phyloP scores from a whole-genome alignment of 1,284 basidiomycete genomes.

The Apiotrichum porosum region DNA sequence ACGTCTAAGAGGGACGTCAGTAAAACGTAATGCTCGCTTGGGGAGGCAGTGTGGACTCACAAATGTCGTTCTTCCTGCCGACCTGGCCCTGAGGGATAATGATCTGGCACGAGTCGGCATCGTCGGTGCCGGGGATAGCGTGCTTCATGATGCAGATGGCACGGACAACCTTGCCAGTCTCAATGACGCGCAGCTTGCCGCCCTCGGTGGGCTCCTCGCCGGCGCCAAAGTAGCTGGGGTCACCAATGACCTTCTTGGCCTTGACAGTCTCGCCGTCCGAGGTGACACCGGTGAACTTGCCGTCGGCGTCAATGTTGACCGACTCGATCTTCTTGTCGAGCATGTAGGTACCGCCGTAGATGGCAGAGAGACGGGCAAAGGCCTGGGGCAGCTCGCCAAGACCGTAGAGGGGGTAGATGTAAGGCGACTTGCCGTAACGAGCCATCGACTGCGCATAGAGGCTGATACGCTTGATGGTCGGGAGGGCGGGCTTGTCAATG shows the following conservation, averaged over 20 bases:
- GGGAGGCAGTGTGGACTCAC: slow-evolving; percentile 34
- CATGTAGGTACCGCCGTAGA: slow-evolving; percentile 99
- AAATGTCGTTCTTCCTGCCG: slow-evolving; percentile 81
- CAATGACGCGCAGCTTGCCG: slow-evolving; percentile 79
- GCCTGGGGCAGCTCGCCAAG: slow-evolving; percentile 98
- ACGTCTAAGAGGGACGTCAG: too few relatives aligned
- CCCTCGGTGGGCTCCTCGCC: slow-evolving; percentile 50
- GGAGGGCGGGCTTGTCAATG: slow-evolving; percentile 83
- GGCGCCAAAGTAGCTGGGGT: slow-evolving; percentile 93
- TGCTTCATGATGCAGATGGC: slow-evolving; percentile 99
- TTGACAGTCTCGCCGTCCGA: slow-evolving; percentile 89
- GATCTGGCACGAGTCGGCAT: slow-evolving; percentile 85
- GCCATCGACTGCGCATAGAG: slow-evolving; percentile 99
- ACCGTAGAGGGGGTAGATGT: slow-evolving; percentile 99
- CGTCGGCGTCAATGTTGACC: slow-evolving; percentile 77
- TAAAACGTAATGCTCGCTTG: too few relatives aligned
- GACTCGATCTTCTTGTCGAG: slow-evolving; percentile 92
- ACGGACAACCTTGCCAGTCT: slow-evolving; percentile 90
- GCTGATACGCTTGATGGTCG: slow-evolving; percentile 89
- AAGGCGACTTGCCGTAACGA: slow-evolving; percentile 98
- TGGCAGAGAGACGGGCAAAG: slow-evolving; percentile 95
- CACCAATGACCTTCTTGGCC: slow-evolving; percentile 96
- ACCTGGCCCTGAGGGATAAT: slow-evolving; percentile 99
- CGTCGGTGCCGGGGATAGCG: slow-evolving; percentile 95
- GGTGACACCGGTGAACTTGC: slow-evolving; percentile 89